phyloP scores from a whole-genome alignment of 2,329 filamentous ascomycete species.

The Aspergillus pseudoglaucus region DNA sequence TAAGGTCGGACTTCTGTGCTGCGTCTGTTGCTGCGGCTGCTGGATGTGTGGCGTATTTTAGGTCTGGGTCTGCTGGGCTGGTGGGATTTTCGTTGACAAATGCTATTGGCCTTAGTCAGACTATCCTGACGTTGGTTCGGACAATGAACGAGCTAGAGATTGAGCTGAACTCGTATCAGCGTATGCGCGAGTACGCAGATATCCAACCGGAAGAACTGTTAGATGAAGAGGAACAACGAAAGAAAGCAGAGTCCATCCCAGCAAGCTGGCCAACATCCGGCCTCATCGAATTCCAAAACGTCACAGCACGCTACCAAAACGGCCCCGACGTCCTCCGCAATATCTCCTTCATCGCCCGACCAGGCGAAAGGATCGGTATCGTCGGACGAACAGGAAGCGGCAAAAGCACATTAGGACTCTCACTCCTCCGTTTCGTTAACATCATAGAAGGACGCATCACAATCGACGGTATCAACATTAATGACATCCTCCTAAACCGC shows the following conservation, averaged over 20 bases:
- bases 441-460: constrained; percentile 46
- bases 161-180: constrained; percentile 42
- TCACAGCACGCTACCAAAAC: constrained; percentile 18
- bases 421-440: constrained; percentile 49
- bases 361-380: constrained; percentile 22
- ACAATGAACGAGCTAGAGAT: constrained; percentile 53
- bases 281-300: constrained; percentile 17
- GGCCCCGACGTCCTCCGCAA: constrained; percentile 18
- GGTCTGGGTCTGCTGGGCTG: constrained; percentile 45
- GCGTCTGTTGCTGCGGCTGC: constrained; percentile 48
- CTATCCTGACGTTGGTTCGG: constrained; percentile 48
- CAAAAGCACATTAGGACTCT: constrained; percentile 43
- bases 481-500: constrained; percentile 44
- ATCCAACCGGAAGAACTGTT: constrained; percentile 19
- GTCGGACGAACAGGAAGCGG: constrained; percentile 30
- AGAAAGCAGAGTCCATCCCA: constrained; percentile 6
- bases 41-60: constrained; percentile 48
- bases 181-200: constrained; percentile 17
- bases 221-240: constrained; percentile 2
- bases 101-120: constrained; percentile 49
- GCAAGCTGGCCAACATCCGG: constrained; percentile 20
- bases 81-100: constrained; percentile 54
- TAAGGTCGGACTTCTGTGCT: constrained; percentile 51
- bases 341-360: constrained; percentile 16
- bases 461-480: constrained; percentile 53